These are phyloP conservation scores for Wallemia hederae DNA, from an alignment of 1,284 basidiomycete genomes.

Conservation along the genomic window DNA sequence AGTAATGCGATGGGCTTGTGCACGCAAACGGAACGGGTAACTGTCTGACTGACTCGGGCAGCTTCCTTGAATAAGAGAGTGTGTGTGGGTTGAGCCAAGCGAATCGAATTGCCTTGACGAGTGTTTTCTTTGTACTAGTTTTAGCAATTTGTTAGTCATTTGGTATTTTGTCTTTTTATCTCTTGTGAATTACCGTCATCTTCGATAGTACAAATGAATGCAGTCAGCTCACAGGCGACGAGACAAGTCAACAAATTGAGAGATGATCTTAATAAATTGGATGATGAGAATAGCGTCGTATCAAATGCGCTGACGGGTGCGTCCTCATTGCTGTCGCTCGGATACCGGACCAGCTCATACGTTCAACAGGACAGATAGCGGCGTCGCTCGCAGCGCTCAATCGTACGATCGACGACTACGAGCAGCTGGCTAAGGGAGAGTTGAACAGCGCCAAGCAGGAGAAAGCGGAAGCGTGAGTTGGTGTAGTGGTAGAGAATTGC, in stretches of 20 bases:
- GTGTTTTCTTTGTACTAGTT: no score
- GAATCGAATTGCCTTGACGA: no score
- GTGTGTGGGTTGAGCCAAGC: no score
- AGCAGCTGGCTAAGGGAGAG: conserved; percentile 76
- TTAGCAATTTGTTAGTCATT: no score
- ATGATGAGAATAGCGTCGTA: neutral
- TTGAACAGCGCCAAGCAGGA: conserved; percentile 79
- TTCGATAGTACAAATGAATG: neutral
- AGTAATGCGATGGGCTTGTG: neutral
- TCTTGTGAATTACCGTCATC: no score
- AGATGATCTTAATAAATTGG: neutral
- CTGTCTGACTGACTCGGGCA: no score
- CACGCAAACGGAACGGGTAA: neutral
- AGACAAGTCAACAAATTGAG: neutral
- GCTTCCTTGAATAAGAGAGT: no score
- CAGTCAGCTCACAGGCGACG: neutral
- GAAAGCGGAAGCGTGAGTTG: conserved; percentile 56
- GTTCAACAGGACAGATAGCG: conserved; percentile 52
- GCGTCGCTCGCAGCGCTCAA: conserved; percentile 75
- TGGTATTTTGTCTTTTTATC: no score
- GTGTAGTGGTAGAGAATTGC: neutral
- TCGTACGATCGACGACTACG: conserved; percentile 77
- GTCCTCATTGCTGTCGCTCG: no score
- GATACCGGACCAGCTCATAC: no score
- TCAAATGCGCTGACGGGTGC: neutral